Conservation (phyloP, 2,329 filamentous ascomycete species). For the Botrytis medusae region DNA sequence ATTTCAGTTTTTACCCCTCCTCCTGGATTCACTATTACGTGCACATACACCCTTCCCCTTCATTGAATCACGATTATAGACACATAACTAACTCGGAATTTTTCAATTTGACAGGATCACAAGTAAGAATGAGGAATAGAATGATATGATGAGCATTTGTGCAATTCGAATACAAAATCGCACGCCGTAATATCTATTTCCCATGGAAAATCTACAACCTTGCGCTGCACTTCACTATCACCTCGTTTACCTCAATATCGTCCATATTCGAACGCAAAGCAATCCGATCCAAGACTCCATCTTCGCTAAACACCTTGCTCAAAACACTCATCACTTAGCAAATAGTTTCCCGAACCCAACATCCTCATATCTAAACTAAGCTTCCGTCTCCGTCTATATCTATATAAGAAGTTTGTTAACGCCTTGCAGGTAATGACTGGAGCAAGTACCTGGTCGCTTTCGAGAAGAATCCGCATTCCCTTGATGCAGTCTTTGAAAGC, state of each 20-base stretch:
- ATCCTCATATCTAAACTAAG: not conserved
- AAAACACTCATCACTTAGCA: not conserved
- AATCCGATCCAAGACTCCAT: not conserved
- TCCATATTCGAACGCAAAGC: constrained; percentile 4
- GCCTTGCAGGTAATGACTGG: constrained; percentile 8
- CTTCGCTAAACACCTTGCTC: not conserved
- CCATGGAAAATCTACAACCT: not conserved
- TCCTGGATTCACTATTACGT: not conserved
- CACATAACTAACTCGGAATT: not conserved
- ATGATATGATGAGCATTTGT: not conserved
- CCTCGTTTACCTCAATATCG: not conserved
- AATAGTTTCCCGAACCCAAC: not conserved
- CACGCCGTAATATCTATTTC: not conserved
- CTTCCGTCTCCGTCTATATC: not conserved
- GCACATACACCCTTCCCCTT: not conserved
- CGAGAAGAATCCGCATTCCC: not conserved
- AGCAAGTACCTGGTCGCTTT: constrained; percentile 12
- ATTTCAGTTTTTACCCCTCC: not conserved
- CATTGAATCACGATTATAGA: not conserved
- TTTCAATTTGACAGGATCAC: not conserved
- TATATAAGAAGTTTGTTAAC: constrained; percentile 17
- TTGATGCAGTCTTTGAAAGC: constrained; percentile 4
- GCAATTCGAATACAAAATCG: no score
- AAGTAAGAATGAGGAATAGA: not conserved
- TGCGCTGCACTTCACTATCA: not conserved